phyloP scores from a whole-genome alignment of 1,139 yeast species.

The Meyerozyma carpophila region DNA sequence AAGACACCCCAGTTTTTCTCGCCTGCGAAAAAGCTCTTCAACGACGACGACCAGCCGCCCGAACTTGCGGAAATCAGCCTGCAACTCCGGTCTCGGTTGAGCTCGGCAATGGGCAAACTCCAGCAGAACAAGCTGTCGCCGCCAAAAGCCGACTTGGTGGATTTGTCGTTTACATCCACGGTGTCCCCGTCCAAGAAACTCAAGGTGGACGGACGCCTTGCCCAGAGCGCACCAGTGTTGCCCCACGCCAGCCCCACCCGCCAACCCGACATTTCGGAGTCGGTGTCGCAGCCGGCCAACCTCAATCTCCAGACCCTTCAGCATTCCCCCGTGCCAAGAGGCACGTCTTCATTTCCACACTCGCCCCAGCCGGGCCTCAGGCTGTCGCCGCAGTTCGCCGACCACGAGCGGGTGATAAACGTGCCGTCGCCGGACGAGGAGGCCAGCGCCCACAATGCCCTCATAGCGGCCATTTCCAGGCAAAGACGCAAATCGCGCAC shows the following conservation, averaged over 20 bases:
- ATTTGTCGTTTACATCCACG: slow-evolving; percentile 25
- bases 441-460: slow-evolving; percentile 40
- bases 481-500: slow-evolving; percentile 16
- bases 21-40: slow-evolving; percentile 33
- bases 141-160: slow-evolving; percentile 27
- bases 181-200: slow-evolving; percentile 23
- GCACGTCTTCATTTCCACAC: background rate
- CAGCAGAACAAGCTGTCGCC: slow-evolving; percentile 18
- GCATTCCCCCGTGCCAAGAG: slow-evolving; percentile 23
- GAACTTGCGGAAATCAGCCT: slow-evolving; percentile 36
- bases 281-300: slow-evolving; percentile 18
- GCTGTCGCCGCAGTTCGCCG: background rate
- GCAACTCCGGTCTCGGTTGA: slow-evolving; percentile 32
- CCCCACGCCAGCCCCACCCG: slow-evolving; percentile 1
- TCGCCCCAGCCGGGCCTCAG: background rate
- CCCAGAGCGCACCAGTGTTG: background rate
- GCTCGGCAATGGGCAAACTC: slow-evolving; percentile 37
- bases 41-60: slow-evolving; percentile 16
- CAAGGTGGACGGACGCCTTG: slow-evolving; percentile 2
- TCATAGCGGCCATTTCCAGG: slow-evolving; percentile 30
- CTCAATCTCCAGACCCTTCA: slow-evolving; percentile 36
- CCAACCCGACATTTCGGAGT: slow-evolving; percentile 2
- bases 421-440: slow-evolving; percentile 35
- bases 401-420: slow-evolving; percentile 5
- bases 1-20: slow-evolving; percentile 35